phyloP scores from a whole-genome alignment of 2,329 filamentous ascomycete species.

The Trichoderma sp. region DNA sequence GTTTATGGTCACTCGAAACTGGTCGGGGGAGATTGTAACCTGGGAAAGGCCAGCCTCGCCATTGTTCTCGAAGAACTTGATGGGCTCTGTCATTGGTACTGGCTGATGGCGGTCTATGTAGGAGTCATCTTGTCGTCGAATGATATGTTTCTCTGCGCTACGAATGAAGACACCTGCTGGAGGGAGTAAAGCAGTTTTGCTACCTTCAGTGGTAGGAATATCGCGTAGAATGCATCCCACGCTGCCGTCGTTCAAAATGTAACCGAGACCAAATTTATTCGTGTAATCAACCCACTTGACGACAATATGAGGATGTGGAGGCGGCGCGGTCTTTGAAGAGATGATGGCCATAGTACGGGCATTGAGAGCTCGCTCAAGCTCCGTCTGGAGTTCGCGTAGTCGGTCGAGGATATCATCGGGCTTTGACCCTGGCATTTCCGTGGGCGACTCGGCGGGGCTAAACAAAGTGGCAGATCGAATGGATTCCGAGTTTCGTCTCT shows the following conservation, averaged over 20 bases:
- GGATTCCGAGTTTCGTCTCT: constrained; percentile 34
- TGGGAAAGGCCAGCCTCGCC: constrained; percentile 63
- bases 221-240: constrained; percentile 69
- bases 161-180: constrained; percentile 72
- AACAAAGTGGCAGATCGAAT: constrained; percentile 54
- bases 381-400: constrained; percentile 57
- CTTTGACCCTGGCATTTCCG: constrained; percentile 53
- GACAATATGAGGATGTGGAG: constrained; percentile 63
- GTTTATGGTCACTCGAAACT: constrained; percentile 58
- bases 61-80: constrained; percentile 75
- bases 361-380: constrained; percentile 64
- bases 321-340: constrained; percentile 53
- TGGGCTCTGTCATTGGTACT: constrained; percentile 60
- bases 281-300: constrained; percentile 89
- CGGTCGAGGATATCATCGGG: constrained; percentile 60
- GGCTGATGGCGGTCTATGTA: constrained; percentile 62
- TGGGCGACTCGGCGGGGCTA: constrained; percentile 53
- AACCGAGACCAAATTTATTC: constrained; percentile 82
- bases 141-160: constrained; percentile 70
- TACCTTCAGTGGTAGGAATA: constrained; percentile 54
- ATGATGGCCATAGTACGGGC: constrained; percentile 63
- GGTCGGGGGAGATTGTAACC: constrained; percentile 64
- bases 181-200: constrained; percentile 56
- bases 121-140: constrained; percentile 56
- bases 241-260: constrained; percentile 79